A percentile compares a stretch with the other conserved stretches of the same genome.
phyloP scores from a whole-genome alignment of 2,329 filamentous ascomycete species.

The Colletotrichum viniferum region DNA sequence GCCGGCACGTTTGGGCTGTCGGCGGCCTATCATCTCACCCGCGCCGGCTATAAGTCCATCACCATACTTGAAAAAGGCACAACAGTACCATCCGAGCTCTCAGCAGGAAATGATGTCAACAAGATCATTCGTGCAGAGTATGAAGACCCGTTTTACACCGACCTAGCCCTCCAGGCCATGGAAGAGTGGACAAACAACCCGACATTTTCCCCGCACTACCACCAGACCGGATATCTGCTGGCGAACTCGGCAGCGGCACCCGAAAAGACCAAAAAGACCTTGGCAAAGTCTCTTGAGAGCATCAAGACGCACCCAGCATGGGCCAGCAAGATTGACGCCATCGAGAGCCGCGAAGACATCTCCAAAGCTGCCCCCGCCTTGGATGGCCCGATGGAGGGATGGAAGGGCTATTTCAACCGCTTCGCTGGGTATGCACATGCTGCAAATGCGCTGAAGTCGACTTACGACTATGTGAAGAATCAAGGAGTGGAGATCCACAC shows the following conservation, averaged over 20 bases:
- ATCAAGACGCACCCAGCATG: slow-evolving; percentile 43
- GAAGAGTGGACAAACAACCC: slow-evolving; percentile 40
- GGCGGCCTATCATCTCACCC: slow-evolving; percentile 43
- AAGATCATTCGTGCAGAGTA: slow-evolving; percentile 41
- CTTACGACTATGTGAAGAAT: slow-evolving; percentile 44
- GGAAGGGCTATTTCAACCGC: slow-evolving; percentile 63
- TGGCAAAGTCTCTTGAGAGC: slow-evolving; percentile 41
- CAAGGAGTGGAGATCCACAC: not conserved
- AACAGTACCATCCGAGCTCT: slow-evolving; percentile 43
- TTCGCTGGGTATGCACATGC: slow-evolving; percentile 63
- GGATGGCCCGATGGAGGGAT: slow-evolving; percentile 51
- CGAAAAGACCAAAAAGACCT: slow-evolving; percentile 45
- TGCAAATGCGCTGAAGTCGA: slow-evolving; percentile 51
- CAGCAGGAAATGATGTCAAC: slow-evolving; percentile 34
- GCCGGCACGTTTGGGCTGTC: slow-evolving; percentile 50
- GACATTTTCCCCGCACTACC: slow-evolving; percentile 33
- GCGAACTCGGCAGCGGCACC: slow-evolving; percentile 49
- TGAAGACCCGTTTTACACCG: slow-evolving; percentile 31
- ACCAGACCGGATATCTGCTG: slow-evolving; percentile 43
- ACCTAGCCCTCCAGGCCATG: slow-evolving; percentile 32
- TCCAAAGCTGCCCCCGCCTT: slow-evolving; percentile 48
- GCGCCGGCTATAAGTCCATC: slow-evolving; percentile 42
- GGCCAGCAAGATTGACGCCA: slow-evolving; percentile 41
- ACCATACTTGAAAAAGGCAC: slow-evolving; percentile 41
- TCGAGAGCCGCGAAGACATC: slow-evolving; percentile 38